Percentiles rank a stretch among this genome's conserved stretches.
These are phyloP conservation scores for Calonectria leucothoes DNA, from an alignment of 2,329 filamentous ascomycete species.

Conservation along the genomic window DNA sequence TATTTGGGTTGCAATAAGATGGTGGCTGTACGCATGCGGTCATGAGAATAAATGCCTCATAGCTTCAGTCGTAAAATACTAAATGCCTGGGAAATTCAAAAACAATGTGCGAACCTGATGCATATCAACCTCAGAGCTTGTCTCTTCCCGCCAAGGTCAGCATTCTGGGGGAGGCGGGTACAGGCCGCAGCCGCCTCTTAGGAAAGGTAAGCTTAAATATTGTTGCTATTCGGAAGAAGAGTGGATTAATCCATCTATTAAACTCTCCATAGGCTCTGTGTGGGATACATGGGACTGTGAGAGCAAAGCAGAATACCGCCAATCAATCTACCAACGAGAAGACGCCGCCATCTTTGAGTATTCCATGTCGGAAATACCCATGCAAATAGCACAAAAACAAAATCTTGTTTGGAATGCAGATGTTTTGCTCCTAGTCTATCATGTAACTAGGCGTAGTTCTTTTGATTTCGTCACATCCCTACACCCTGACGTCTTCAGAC, in stretches of 20 bases:
- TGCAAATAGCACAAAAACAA: not conserved
- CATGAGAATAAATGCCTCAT: not conserved
- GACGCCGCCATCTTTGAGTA: not conserved
- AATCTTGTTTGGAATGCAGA: not conserved
- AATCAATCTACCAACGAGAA: not conserved
- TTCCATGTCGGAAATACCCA: not conserved
- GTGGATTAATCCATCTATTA: not conserved
- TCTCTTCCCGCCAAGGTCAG: not conserved
- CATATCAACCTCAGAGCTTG: not conserved
- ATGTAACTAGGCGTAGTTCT: not conserved
- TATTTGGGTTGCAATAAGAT: not conserved
- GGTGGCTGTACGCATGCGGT: not conserved
- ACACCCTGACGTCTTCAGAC: not conserved
- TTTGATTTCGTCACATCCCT: not conserved
- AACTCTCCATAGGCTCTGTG: not conserved
- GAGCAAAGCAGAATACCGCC: not conserved
- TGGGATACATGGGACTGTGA: not conserved
- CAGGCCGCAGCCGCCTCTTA: not conserved
- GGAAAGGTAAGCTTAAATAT: not conserved
- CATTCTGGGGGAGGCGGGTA: not conserved
- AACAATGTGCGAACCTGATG: not conserved
- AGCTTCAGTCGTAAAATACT: not conserved
- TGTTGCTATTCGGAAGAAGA: too few species aligned
- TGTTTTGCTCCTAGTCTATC: not conserved
- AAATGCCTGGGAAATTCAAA: not conserved